A percentile compares a stretch with the other conserved stretches of the same genome.
phyloP scores from a whole-genome alignment of 345 rosid genomes.

The Eutrema heterophyllum region DNA sequence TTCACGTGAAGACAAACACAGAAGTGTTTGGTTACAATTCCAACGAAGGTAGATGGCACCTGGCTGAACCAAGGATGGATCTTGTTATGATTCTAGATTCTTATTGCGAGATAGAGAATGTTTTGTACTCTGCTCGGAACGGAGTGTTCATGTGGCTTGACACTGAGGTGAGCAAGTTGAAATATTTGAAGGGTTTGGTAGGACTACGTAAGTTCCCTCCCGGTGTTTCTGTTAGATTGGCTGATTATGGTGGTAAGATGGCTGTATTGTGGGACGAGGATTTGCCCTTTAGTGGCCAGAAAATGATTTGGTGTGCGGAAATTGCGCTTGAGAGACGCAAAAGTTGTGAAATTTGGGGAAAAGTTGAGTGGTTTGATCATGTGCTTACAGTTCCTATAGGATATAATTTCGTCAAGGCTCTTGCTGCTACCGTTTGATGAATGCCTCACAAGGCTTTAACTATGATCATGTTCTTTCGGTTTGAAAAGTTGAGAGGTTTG shows the following conservation, averaged over 20 bases:
- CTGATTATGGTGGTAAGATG: constrained; percentile 4
- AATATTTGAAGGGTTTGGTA: not conserved
- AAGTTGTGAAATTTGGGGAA: not conserved
- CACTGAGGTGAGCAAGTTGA: not conserved
- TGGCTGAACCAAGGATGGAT: not conserved
- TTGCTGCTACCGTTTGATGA: not conserved
- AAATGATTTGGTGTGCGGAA: not conserved
- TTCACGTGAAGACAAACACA: not conserved
- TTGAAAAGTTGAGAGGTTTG: not conserved
- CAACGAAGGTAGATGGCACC: constrained; percentile 26
- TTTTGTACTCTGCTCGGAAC: not conserved
- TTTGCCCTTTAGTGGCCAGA: not conserved
- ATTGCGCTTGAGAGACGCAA: not conserved
- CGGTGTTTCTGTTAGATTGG: not conserved
- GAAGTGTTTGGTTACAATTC: constrained; percentile 45
- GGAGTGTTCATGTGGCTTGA: not conserved
- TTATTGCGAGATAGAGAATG: not conserved
- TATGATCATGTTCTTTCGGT: not conserved
- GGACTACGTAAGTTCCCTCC: not conserved
- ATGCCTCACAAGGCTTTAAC: not conserved
- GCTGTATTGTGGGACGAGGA: not conserved
- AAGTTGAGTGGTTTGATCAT: not conserved
- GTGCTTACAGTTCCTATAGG: not conserved
- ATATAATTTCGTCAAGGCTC: not conserved
- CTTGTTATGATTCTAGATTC: not conserved